Evolutionary conservation across 2,329 filamentous ascomycete species (phyloP), one percentile per base, ranked within the genome.

Genomic region (Triangularia verruculosa): DNA sequence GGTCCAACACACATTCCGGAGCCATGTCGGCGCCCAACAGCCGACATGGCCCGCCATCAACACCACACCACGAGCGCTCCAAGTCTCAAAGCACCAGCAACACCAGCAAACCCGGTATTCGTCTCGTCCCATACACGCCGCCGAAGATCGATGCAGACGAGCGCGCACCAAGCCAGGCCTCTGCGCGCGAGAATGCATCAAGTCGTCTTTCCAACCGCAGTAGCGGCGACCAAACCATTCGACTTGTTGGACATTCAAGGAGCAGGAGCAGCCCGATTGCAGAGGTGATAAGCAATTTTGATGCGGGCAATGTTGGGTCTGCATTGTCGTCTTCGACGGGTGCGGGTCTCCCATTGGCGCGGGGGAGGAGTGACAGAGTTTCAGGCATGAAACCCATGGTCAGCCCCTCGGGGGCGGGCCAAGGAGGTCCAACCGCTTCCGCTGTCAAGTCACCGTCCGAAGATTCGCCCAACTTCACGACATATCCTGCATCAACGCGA

Each of bases 101-200:
- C 69, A 80, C 77, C 68, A n/a, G n/a, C n/a, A 72, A 72, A 47
- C 73, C 76, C 51, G 75, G 76, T 64, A 82, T 83, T 69, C 80
- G 81, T 57, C 69, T 83, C 61, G 81, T 83, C 57, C 80, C 80
- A 20, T 82, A 82, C 67, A 78, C 80, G 22, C 80, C 80, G 53
- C 79, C 80, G 7, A 76, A 77, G 57, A 73, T 74, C 54, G 74
- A 75, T 57, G 65, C 65, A 60, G 68, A 71, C 22, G 64, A 71
- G 28, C 70, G 68, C 53, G 63, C 67, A 32, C 65, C 71, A 61
- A 69, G 71, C 62, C 71, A 70, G 66, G 67, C 64, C 30, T 71
- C 71, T 11, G 68, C 69, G 24, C 68, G 66, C 59, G 64, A 67
- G 30, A 66, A 65, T 64, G 64, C 66, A 58, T 55, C 62, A 30